Percentiles rank a stretch among this genome's conserved stretches.
Conservation (phyloP, 345 rosid species). For the Clausena lansium region DNA sequence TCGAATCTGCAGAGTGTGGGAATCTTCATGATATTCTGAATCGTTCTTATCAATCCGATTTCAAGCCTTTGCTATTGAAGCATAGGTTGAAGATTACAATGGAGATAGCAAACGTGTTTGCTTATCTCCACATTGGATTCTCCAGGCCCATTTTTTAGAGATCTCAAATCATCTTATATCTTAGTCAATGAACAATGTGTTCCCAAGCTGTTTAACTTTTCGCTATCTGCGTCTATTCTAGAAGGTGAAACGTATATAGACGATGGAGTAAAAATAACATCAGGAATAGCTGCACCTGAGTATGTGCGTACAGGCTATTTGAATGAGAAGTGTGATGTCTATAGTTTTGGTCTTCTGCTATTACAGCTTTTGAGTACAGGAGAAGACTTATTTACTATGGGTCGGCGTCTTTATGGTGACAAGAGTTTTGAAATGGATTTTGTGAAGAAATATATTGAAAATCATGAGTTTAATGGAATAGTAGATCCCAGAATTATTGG, state of each 20-base stretch:
- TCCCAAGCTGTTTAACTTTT: conserved; percentile 22
- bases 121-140: not conserved
- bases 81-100: conserved; percentile 22
- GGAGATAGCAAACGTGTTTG: conserved; percentile 19
- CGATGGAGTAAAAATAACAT: not conserved
- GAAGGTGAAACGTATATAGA: conserved; percentile 11
- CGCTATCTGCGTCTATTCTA: conserved; percentile 9
- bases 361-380: too few relatives aligned
- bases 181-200: not conserved
- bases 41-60: not conserved
- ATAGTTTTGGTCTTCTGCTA: too few relatives aligned
- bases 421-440: too few relatives aligned
- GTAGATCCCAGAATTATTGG: too few relatives aligned
- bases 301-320: not conserved
- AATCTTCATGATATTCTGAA: conserved; percentile 6
- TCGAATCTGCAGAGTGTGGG: not conserved
- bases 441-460: too few relatives aligned
- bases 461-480: too few relatives aligned
- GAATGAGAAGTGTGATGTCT: conserved; percentile 33
- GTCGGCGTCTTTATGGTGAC: too few relatives aligned
- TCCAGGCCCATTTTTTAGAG: conserved; percentile 17
- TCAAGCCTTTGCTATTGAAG: conserved; percentile 18
- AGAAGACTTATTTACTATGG: too few relatives aligned
- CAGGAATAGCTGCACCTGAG: not conserved
- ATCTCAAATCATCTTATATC: not conserved